A percentile compares a stretch with the other conserved stretches of the same genome.
These are phyloP conservation scores for Hysterium pulicare DNA, from an alignment of 2,329 filamentous ascomycete species.

Conservation along the genomic window DNA sequence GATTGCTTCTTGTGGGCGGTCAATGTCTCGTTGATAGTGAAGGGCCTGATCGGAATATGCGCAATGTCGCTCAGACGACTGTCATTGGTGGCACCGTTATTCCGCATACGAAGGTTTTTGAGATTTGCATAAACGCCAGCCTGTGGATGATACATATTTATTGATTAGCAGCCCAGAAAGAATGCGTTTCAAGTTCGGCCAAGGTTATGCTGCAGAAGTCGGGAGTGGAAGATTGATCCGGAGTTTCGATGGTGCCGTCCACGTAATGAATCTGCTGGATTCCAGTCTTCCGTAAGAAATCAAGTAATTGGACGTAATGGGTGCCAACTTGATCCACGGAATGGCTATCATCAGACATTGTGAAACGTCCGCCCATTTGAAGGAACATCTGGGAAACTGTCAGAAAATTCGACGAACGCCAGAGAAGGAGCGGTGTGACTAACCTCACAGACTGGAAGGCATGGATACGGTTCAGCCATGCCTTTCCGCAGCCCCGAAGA, in stretches of 20 bases:
- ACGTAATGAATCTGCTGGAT: slow-evolving; percentile 55
- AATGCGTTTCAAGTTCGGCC: slow-evolving; percentile 23
- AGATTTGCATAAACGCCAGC: too few species aligned
- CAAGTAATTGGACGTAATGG: slow-evolving; percentile 70
- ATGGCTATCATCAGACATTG: slow-evolving; percentile 93
- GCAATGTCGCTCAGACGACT: too few species aligned
- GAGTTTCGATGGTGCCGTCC: slow-evolving; percentile 17
- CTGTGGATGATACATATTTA: too few species aligned
- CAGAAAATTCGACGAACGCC: slow-evolving; percentile 12
- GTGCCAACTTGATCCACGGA: slow-evolving; percentile 81
- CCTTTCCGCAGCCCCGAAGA: slow-evolving; percentile 85
- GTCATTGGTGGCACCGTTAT: too few species aligned
- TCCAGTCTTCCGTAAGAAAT: slow-evolving; percentile 66
- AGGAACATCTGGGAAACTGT: slow-evolving; percentile 61
- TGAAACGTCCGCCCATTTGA: slow-evolving; percentile 72
- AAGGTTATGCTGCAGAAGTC: slow-evolving; percentile 34
- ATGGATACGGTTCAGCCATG: slow-evolving; percentile 85
- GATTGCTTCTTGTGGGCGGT: too few species aligned
- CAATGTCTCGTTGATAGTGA: too few species aligned
- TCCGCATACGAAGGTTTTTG: too few species aligned
- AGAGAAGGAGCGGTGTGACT: slow-evolving; percentile 31
- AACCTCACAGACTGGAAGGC: slow-evolving; percentile 71
- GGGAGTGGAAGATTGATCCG: slow-evolving; percentile 32
- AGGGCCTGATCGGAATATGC: too few species aligned
- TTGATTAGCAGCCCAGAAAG: slow-evolving; percentile 25